Evolutionary conservation across 768 basidiomycete genomes (phyloP), one percentile per base, ranked within the genome.

Genomic region (Termitomyces sp.): DNA sequence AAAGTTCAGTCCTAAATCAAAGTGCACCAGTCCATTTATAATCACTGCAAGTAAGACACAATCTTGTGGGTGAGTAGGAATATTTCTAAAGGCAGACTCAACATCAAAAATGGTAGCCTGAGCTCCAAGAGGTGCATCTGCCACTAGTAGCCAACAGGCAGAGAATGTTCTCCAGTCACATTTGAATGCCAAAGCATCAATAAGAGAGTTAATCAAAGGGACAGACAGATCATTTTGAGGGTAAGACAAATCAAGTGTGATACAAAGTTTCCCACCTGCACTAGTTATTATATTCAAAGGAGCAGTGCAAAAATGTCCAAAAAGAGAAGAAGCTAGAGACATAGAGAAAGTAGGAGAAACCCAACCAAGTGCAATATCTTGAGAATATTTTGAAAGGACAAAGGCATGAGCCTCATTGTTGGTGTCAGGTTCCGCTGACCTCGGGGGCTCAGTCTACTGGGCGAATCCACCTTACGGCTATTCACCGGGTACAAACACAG

Each of bases 271-370:
- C 0, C 44, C 13, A 20, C 16, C 5, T 4, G 33, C 34, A 12
- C 46, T 47, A 0, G 3, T 2, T 1, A 55, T 29, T 1, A 48
- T 26, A 13, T 48, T 48, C 1, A 55, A 13, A 2, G 46, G 12
- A 1, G 54, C 18, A 4, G 29, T 16, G 12, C 5, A 1, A 18
- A n/a, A 48, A 2, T 2, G 47, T 0, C 48, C 28, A 31, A 56
- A 41, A 1, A 48, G 18, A 9, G 0, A 1, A 2, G 2, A 6
- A 31, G 10, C 20, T 0, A 26, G 1, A n/a, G 4, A 0, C 4
- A 24, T n/a, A 15, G 16, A 9, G 7, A 44, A 54, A 1, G 39
- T 28, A 16, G 41, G 29, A 1, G 24, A 51, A 5, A 51, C 5
- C 0, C n/a, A 10, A 6, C 31, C 29, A 1, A 48, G 5, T 2